Conservation (phyloP, 2,329 filamentous ascomycete species). For the Sphaerulina vaccinii region DNA sequence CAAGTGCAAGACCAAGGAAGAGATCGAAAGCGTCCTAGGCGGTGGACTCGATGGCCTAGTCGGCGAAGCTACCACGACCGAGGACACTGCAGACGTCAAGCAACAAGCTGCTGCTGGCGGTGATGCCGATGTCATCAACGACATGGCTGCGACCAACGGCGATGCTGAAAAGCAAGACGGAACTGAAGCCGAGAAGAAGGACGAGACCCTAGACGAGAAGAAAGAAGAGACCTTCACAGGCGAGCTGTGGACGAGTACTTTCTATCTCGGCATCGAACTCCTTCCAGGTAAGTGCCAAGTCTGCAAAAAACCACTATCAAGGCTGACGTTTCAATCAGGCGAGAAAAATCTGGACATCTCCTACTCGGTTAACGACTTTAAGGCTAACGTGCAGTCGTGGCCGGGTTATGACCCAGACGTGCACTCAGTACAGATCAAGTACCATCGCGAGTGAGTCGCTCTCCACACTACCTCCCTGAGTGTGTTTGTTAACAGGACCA, state of each 20-base stretch:
- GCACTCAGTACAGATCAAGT: constrained; percentile 76
- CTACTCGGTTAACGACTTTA: constrained; percentile 82
- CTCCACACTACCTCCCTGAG: not conserved
- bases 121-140: constrained; percentile 33
- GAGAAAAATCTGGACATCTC: constrained; percentile 74
- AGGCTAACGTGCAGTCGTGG: constrained; percentile 74
- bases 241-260: constrained; percentile 81
- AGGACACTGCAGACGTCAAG: constrained; percentile 50
- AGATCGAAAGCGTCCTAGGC: constrained; percentile 61
- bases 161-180: constrained; percentile 38
- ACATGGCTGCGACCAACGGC: constrained; percentile 33
- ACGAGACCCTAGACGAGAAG: constrained; percentile 40
- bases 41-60: constrained; percentile 63
- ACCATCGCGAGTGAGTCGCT: constrained; percentile 76
- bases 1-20: constrained; percentile 61
- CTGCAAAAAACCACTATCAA: not conserved
- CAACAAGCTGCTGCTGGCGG: constrained; percentile 48
- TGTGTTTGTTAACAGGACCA: constrained; percentile 21
- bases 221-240: constrained; percentile 45
- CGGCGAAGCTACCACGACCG: constrained; percentile 55
- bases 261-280: constrained; percentile 87
- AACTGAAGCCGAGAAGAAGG: constrained; percentile 40
- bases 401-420: constrained; percentile 71
- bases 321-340: constrained; percentile 43
- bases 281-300: constrained; percentile 36